Conservation (phyloP, 441 rosid species). For the Euphorbia corollata region DNA sequence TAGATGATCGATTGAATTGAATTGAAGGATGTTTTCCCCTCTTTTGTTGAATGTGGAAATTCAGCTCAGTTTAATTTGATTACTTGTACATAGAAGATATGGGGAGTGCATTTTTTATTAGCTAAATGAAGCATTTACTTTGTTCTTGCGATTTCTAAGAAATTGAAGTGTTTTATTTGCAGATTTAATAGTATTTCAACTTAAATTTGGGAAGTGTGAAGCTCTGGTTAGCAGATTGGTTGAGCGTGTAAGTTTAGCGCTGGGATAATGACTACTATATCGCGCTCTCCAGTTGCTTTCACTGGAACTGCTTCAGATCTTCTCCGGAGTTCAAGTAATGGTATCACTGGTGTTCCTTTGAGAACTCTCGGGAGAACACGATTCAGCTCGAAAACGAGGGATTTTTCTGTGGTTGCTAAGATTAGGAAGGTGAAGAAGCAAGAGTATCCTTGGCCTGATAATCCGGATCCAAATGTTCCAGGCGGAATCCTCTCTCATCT, state of each 20-base stretch:
- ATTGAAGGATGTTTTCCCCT: too few relatives aligned
- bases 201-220: slow-evolving; percentile 12
- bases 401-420: slow-evolving; percentile 40
- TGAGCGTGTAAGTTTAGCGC: slow-evolving; percentile 18
- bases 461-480: slow-evolving; percentile 81
- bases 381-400: slow-evolving; percentile 28
- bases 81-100: background rate
- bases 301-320: slow-evolving; percentile 66
- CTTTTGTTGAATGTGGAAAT: too few relatives aligned
- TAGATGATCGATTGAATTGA: background rate
- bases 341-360: slow-evolving; percentile 51
- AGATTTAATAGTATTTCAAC: slow-evolving; percentile 4
- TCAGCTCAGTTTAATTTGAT: background rate
- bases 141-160: background rate
- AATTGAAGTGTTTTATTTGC: slow-evolving; percentile 3
- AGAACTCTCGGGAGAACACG: slow-evolving; percentile 43
- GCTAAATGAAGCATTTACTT: background rate
- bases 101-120: background rate
- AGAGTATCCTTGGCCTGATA: slow-evolving; percentile 78
- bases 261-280: slow-evolving; percentile 49
- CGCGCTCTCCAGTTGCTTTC: slow-evolving; percentile 44
- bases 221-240: slow-evolving; percentile 20
- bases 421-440: slow-evolving; percentile 75
- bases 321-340: slow-evolving; percentile 57
- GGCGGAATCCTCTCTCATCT: slow-evolving; percentile 78